Percentiles rank a stretch among this genome's conserved stretches.
Conservation (phyloP, 495 filamentous ascomycete species). For the Xylaria nigripes region DNA sequence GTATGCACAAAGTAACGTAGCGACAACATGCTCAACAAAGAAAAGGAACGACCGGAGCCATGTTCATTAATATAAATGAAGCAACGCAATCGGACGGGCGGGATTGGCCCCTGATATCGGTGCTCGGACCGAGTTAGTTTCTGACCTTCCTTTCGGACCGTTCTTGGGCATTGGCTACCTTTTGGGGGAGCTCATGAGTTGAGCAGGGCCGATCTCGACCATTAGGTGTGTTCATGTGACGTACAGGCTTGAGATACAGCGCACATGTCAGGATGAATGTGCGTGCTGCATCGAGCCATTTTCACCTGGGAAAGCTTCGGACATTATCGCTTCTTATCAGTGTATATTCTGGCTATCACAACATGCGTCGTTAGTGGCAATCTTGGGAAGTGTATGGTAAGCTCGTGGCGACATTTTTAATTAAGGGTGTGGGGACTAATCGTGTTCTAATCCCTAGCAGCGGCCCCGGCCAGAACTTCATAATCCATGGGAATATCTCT, state of each 20-base stretch:
- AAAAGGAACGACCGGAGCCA: not conserved
- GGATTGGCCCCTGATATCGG: not conserved
- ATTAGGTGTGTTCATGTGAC: not conserved
- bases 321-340: not conserved
- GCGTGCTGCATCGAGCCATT: not conserved
- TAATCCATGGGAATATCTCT: not conserved
- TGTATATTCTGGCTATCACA: not conserved
- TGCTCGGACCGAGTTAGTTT: constrained; percentile 5
- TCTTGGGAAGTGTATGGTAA: not conserved
- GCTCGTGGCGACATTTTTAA: not conserved
- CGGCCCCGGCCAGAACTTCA: not conserved
- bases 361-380: not conserved
- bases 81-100: not conserved
- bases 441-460: too few species aligned
- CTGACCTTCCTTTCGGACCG: constrained; percentile 8
- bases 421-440: not conserved
- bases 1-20: not conserved
- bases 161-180: constrained; percentile 2
- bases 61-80: not conserved
- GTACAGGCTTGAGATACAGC: not conserved
- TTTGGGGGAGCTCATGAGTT: not conserved
- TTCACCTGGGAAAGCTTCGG: not conserved
- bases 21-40: not conserved
- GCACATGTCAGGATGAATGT: not conserved
- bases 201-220: not conserved